These are phyloP conservation scores for Fraxinus nigra DNA, from an alignment of 305 asterid species.

Conservation along the genomic window DNA sequence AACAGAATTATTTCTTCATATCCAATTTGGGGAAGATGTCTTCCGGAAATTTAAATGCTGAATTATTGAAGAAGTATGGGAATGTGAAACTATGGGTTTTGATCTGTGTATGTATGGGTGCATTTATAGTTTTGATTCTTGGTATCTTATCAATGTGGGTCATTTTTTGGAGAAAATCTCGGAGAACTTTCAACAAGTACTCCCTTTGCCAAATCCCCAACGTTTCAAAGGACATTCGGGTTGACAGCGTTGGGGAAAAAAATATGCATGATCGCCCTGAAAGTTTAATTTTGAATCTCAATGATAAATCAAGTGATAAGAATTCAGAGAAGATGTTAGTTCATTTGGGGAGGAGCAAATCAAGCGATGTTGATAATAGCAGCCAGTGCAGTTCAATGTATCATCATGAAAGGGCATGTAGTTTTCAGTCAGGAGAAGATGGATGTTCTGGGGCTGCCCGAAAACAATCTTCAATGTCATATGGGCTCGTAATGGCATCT, in stretches of 20 bases:
- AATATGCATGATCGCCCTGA: conserved; percentile 43
- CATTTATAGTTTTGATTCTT: conserved; percentile 67
- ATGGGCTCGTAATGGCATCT: conserved; percentile 66
- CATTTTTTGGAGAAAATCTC: conserved; percentile 63
- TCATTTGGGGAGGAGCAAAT: conserved; percentile 59
- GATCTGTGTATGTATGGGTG: conserved; percentile 70
- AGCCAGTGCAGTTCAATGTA: neutral
- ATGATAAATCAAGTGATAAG: conserved; percentile 58
- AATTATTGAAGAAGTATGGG: conserved; percentile 64
- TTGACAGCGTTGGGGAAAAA: conserved; percentile 60
- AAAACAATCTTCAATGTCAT: conserved; percentile 46
- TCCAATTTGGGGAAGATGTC: conserved; percentile 51
- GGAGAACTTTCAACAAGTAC: conserved; percentile 48
- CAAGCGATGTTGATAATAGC: neutral
- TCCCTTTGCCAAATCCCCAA: conserved; percentile 63
- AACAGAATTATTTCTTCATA: conserved; percentile 10
- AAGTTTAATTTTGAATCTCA: conserved; percentile 43
- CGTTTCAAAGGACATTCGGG: conserved; percentile 73
- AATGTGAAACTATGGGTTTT: conserved; percentile 83
- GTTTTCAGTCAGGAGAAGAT: neutral
- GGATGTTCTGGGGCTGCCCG: conserved; percentile 50
- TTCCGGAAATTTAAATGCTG: conserved; percentile 49
- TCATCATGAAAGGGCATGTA: neutral
- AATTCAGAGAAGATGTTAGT: conserved; percentile 63
- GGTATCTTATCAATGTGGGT: conserved; percentile 77